Percentiles rank a stretch among this genome's conserved stretches.
Evolutionary conservation across 2,329 filamentous ascomycete species (phyloP).

Genomic region (Endoconidiophora laricicola): DNA sequence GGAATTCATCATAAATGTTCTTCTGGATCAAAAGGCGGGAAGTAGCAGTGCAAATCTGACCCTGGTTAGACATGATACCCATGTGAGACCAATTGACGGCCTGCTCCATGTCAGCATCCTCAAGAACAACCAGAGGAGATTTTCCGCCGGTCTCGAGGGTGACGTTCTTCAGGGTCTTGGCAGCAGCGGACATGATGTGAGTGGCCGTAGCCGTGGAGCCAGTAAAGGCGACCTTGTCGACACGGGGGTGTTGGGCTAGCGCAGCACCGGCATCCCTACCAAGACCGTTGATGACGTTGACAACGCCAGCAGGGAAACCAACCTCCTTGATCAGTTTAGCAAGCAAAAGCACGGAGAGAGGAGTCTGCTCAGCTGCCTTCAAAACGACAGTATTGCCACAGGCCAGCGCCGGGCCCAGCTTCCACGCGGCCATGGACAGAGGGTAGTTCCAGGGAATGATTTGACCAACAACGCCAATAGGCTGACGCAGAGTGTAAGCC

Average conservation of each 20-base stretch:
- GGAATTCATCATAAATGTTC: constrained; percentile 39
- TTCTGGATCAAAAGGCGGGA: constrained; percentile 44
- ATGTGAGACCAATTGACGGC: constrained; percentile 34
- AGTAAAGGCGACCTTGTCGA: constrained; percentile 60
- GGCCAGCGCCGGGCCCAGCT: constrained; percentile 39
- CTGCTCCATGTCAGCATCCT: constrained; percentile 44
- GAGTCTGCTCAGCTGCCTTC: constrained; percentile 45
- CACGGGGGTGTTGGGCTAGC: constrained; percentile 42
- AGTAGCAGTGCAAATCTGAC: constrained; percentile 43
- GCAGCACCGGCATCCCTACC: constrained; percentile 48
- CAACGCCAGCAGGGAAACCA: constrained; percentile 55
- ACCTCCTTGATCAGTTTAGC: constrained; percentile 48
- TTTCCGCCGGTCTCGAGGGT: constrained; percentile 46
- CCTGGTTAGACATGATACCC: constrained; percentile 37
- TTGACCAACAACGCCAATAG: constrained; percentile 58
- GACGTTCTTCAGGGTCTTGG: constrained; percentile 40
- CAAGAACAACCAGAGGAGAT: constrained; percentile 41
- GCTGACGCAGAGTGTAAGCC: constrained; percentile 61
- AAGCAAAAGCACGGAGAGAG: constrained; percentile 42
- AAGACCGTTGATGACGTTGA: constrained; percentile 54
- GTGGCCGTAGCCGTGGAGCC: constrained; percentile 51
- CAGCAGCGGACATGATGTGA: constrained; percentile 53
- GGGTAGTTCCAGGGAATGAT: constrained; percentile 79
- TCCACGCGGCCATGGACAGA: constrained; percentile 48
- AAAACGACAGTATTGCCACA: constrained; percentile 42